Evolutionary conservation across 108 stramenopile genomes (phyloP).

Genomic region (Skeletonema tropicum): DNA sequence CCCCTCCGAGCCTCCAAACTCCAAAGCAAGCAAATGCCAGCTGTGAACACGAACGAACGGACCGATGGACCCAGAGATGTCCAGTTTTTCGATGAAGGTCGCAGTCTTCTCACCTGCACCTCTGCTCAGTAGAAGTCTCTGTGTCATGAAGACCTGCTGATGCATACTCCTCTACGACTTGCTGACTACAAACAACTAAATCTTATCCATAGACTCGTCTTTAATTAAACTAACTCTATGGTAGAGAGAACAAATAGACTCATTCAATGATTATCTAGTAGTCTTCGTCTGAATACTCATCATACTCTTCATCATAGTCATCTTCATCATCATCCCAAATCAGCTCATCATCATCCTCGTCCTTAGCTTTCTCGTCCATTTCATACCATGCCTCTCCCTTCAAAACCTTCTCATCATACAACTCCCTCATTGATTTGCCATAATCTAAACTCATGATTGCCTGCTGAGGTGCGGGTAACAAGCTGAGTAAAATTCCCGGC

Average conservation of each 20-base stretch:
- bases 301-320: slow-evolving; percentile 30
- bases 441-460: slow-evolving; percentile 74
- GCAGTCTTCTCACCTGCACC: no score
- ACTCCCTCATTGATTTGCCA: slow-evolving; percentile 33
- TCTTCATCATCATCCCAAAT: slow-evolving; percentile 27
- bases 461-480: slow-evolving; percentile 87
- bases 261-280: neutral
- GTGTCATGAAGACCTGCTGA: no score
- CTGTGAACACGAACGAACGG: no score
- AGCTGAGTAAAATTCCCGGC: slow-evolving; percentile 72
- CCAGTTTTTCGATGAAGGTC: no score
- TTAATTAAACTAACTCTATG: no score
- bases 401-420: slow-evolving; percentile 52
- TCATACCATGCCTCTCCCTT: slow-evolving; percentile 40
- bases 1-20: no score
- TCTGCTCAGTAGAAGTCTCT: no score
- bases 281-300: slow-evolving; percentile 33
- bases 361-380: slow-evolving; percentile 11
- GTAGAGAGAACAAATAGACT: neutral
- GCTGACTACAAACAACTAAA: no score
- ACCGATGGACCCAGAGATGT: no score
- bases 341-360: neutral
- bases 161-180: no score
- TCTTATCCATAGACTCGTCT: no score
- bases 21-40: no score